Conservation (phyloP, 306 rosid species). For the Cucurbita moschata region DNA sequence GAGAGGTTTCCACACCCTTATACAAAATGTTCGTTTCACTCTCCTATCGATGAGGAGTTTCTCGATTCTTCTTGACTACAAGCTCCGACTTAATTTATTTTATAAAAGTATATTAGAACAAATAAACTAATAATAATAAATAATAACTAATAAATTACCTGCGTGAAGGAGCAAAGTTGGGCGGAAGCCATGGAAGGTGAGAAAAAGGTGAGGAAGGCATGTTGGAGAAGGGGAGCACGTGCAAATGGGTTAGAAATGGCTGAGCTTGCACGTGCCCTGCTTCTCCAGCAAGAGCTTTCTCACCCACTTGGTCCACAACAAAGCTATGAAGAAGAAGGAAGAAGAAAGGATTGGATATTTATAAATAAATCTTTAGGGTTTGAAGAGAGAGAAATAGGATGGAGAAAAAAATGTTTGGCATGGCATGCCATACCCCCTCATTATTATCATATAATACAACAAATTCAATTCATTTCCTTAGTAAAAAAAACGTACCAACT, state of each 20-base stretch:
- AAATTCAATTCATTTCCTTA: too few relatives aligned
- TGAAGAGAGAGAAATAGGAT: too few relatives aligned
- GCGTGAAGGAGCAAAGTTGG: background rate
- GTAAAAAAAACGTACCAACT: too few relatives aligned
- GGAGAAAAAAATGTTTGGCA: too few relatives aligned
- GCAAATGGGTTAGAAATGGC: slow-evolving; percentile 25
- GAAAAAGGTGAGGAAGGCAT: slow-evolving; percentile 37
- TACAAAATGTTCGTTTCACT: too few relatives aligned
- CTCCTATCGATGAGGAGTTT: background rate
- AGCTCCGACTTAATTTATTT: slow-evolving; percentile 44
- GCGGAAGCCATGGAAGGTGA: background rate
- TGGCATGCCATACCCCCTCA: too few relatives aligned
- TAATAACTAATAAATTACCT: background rate
- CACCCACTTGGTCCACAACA: slow-evolving; percentile 15
- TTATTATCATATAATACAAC: too few relatives aligned
- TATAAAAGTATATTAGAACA: too few relatives aligned
- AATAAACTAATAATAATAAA: too few relatives aligned
- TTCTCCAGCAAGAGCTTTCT: slow-evolving; percentile 85
- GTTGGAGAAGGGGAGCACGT: slow-evolving; percentile 92
- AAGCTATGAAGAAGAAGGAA: background rate
- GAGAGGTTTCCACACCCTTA: too few relatives aligned
- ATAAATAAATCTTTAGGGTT: too few relatives aligned
- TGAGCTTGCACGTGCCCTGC: slow-evolving; percentile 96
- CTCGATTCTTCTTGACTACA: slow-evolving; percentile 63
- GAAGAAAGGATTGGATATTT: background rate